Base-by-base conservation (phyloP, 2,329 filamentous ascomycete species). In the Fusarium luffae region DNA sequence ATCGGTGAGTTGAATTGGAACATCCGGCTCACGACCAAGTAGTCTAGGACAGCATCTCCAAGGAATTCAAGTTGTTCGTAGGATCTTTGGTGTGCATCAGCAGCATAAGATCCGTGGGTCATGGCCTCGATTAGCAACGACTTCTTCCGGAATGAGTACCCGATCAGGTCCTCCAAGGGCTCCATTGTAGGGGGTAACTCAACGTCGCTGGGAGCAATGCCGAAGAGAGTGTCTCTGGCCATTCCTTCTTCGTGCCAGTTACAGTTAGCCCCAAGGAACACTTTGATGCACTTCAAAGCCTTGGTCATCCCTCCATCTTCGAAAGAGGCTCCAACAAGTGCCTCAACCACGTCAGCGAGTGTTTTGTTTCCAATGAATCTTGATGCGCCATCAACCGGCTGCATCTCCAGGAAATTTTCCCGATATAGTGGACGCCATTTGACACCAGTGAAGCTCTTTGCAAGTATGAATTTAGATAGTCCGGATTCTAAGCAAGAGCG, bases 301-400 rank as follows among this genome's bases (percentile, higher is more conserved):
- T 88, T 90, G 0, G 81, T 49, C 16, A 92, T 81, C 0, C 92
- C 92, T 2, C 92, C 92, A 54, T 92, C 87, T 2, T 92, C 65
- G 72, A 87, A 94, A 0, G 92, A 87, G 1, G 90, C 92, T 2
- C 93, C 95, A 21, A 98, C 90, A 0, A 98, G 82, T 0, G 94
- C 88, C 68, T 98, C 95, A 1, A 97, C 86, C 0, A 98, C 90
- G 74, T 98, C 95, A 5, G 95, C 95, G 10, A 98, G 85, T 1
- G 88, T 88, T 77, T 98, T 98, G 3, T 89, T 91, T 0, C 93
- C 91, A 32, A 94, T 76, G 16, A 77, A 74, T 8, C 84, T 59
- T 16, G 37, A 23, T 8, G 54, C 37, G 2, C 25, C n/a, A 25
- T 19, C 9, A 48, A 65, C 57, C 61, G 30, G 16, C 51, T 63